Base-by-base conservation (phyloP, 2,329 filamentous ascomycete genomes). In the Trichoderma lentiforme region DNA sequence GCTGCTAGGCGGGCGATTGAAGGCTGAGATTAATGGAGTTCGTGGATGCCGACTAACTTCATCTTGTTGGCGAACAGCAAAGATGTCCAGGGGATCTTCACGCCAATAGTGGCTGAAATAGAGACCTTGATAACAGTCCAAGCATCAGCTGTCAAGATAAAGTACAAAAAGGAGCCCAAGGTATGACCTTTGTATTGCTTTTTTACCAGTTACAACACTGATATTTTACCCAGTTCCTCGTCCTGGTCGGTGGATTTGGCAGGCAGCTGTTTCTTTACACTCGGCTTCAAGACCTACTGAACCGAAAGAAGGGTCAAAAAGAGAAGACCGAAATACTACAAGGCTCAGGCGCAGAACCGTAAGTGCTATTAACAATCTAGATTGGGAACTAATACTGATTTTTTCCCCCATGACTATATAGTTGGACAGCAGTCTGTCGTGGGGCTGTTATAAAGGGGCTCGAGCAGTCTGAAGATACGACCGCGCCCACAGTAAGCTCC, bases 171-270 rank as follows among this genome's bases (percentile, higher is more conserved):
- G 0, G 1, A 30, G 5, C 80, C 80, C 6, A 80, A 79, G 73
- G 81, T 81, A 56, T 43, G 58, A 7, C 15, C 4, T 9, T 5
- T 18, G 15, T 51, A 15, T 9, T 7, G 0, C 15, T 26, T 36
- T 0, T 6, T 36, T 36, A 1, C 14, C 6, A 3, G 11, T 15
- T 9, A 6, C n/a, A 43, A 15, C 3, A 18, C 66, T 66, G 9
- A 63, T 56, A 1, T 12, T 5, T 15, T 15, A 8, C 6, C 12
- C 24, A 84, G 83, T 80, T 79, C n/a, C 64, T 84, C 6, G 75
- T 83, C 2, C 76, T 84, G 0, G 82, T 81, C 0, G 83, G 83
- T 0, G 83, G 82, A 0, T 81, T 84, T 14, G 82, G 83, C 0
- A 74, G 79, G 1, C 80, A 76, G 9, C 43, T 61, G 0, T 82